phyloP scores from a whole-genome alignment of 176 grass and related monocot species.

The Pharus latifolius region DNA sequence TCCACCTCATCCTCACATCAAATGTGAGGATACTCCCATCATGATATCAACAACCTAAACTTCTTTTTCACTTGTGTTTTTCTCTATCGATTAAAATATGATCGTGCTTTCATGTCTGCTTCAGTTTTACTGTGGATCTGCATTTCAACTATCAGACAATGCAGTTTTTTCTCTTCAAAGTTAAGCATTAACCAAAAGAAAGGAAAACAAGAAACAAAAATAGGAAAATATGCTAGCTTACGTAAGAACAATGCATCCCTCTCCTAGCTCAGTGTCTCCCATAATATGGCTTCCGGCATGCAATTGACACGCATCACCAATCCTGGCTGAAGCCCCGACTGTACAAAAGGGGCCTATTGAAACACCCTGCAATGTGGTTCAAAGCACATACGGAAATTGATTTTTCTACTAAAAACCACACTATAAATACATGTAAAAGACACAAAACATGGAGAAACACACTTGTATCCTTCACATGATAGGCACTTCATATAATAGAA shows the following conservation, averaged over 20 bases:
- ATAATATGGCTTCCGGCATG: conserved; percentile 58
- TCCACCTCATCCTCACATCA: background rate
- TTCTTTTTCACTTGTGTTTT: background rate
- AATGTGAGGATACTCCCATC: background rate
- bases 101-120: background rate
- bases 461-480: too few species aligned
- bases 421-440: background rate
- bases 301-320: conserved; percentile 70
- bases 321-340: conserved; percentile 44
- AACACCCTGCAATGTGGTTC: conserved; percentile 36
- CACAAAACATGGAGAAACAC: too few species aligned
- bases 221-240: conserved; percentile 7
- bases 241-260: conserved; percentile 58
- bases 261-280: conserved; percentile 61
- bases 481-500: too few species aligned
- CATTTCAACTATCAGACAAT: background rate
- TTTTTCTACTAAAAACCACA: background rate
- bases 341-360: conserved; percentile 75
- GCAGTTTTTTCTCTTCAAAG: background rate
- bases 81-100: background rate
- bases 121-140: background rate
- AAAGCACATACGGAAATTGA: background rate
- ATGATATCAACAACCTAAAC: background rate
- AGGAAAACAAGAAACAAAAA: background rate
- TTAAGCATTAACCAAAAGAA: background rate